Percentiles rank a stretch among this genome's conserved stretches.
These are phyloP conservation scores for Syncephalastrum racemosum DNA, from an alignment of 371 early-diverging fungal genomes.

Conservation along the genomic window DNA sequence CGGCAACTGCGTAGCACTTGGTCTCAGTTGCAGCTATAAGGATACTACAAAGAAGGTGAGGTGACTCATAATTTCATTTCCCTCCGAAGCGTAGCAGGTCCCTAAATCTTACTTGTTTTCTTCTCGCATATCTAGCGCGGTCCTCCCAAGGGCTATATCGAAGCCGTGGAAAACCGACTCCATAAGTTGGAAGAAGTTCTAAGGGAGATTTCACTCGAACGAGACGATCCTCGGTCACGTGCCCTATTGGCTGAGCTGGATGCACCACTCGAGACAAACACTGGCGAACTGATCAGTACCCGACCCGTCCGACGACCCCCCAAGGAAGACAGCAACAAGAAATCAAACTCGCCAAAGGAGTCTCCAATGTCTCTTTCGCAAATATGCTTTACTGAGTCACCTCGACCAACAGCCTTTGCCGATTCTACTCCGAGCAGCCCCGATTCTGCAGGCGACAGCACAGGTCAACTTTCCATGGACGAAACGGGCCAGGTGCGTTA, in stretches of 20 bases:
- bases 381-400: slow-evolving; percentile 8
- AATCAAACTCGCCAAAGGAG: not conserved
- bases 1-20: slow-evolving; percentile 43
- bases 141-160: slow-evolving; percentile 74
- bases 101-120: slow-evolving; percentile 14
- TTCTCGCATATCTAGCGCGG: slow-evolving; percentile 38
- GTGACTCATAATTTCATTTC: not conserved
- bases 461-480: slow-evolving; percentile 46
- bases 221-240: slow-evolving; percentile 54
- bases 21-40: slow-evolving; percentile 42
- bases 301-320: slow-evolving; percentile 38
- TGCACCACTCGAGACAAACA: slow-evolving; percentile 46
- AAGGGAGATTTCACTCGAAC: slow-evolving; percentile 47
- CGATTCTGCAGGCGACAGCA: slow-evolving; percentile 28
- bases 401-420: not conserved
- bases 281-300: slow-evolving; percentile 45
- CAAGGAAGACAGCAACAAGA: slow-evolving; percentile 28
- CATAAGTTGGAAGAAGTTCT: slow-evolving; percentile 61
- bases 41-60: slow-evolving; percentile 50
- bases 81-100: not conserved
- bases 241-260: slow-evolving; percentile 58
- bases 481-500: slow-evolving; percentile 49
- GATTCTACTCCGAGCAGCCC: slow-evolving; percentile 15
- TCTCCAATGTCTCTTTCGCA: slow-evolving; percentile 3
- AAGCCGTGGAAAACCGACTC: slow-evolving; percentile 68